These are phyloP conservation scores for Aspergillus affinis DNA, from an alignment of 495 filamentous ascomycete species.

Conservation along the genomic window DNA sequence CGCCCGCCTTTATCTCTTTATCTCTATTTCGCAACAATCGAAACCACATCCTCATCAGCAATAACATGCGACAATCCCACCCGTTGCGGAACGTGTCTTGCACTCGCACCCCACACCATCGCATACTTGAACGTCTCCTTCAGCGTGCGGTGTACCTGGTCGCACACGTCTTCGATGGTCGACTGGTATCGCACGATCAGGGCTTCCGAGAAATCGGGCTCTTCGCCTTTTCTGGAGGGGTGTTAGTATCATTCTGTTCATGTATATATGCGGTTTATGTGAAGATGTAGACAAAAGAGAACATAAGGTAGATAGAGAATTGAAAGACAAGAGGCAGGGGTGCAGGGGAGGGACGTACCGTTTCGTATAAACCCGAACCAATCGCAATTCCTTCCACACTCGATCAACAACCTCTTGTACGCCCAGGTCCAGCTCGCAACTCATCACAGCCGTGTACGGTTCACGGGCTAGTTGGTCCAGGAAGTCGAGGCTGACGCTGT, in stretches of 20 bases:
- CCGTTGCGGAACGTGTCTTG: conserved; percentile 89
- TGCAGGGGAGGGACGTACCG: conserved; percentile 43
- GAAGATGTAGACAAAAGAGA: too few species aligned
- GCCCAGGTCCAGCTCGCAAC: conserved; percentile 95
- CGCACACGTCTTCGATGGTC: conserved; percentile 95
- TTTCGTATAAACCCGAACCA: conserved; percentile 97
- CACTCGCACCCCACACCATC: conserved; percentile 95
- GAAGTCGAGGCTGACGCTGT: conserved; percentile 90
- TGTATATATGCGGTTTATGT: neutral
- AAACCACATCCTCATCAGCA: conserved; percentile 95
- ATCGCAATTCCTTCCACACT: conserved; percentile 89
- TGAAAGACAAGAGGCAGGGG: neutral
- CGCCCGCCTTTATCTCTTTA: conserved; percentile 10
- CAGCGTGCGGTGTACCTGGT: conserved; percentile 88
- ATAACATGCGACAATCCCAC: conserved; percentile 87
- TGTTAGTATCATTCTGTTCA: conserved; percentile 11
- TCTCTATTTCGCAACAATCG: conserved; percentile 65
- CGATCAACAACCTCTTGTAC: conserved; percentile 93
- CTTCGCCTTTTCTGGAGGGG: conserved; percentile 68
- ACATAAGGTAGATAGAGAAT: too few species aligned
- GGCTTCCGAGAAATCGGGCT: conserved; percentile 89
- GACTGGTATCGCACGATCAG: conserved; percentile 87
- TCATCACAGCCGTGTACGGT: conserved; percentile 94
- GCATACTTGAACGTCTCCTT: conserved; percentile 99
- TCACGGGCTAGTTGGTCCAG: conserved; percentile 90